Evolutionary conservation across 139 green algal species (phyloP).

Genomic region (Picochlorum costavermella): DNA sequence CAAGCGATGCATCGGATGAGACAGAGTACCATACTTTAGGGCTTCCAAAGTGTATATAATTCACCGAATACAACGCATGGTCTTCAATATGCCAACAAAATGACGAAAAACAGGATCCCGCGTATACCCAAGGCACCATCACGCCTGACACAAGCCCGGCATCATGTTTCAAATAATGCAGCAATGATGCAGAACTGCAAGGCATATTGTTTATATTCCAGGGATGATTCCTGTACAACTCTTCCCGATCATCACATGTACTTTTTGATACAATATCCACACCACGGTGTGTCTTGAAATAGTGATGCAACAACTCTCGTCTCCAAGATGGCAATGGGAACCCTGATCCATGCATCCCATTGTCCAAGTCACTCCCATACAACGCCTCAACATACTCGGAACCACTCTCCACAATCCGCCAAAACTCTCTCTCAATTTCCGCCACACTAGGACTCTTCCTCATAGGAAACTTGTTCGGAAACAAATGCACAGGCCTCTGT

Average conservation of each 20-base stretch:
- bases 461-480: constrained; percentile 9
- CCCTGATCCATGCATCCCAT: constrained; percentile 41
- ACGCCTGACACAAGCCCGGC: constrained; percentile 64
- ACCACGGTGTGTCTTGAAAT: constrained; percentile 14
- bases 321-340: constrained; percentile 50
- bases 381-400: constrained; percentile 46
- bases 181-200: constrained; percentile 39
- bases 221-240: constrained; percentile 32
- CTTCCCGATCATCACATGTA: neutral
- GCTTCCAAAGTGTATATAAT: constrained; percentile 69
- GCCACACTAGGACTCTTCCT: constrained; percentile 33
- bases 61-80: constrained; percentile 79
- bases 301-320: constrained; percentile 33
- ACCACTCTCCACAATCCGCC: constrained; percentile 60
- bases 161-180: constrained; percentile 51
- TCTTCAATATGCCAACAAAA: constrained; percentile 82
- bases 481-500: constrained; percentile 6
- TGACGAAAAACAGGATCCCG: constrained; percentile 49
- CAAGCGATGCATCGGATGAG: constrained; percentile 35
- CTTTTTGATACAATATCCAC: neutral
- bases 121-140: constrained; percentile 79
- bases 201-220: constrained; percentile 87
- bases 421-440: constrained; percentile 73
- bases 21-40: constrained; percentile 68
- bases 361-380: constrained; percentile 71